These are phyloP conservation scores for Plantago major DNA, from an alignment of 257 asterid genomes.

Conservation along the genomic window DNA sequence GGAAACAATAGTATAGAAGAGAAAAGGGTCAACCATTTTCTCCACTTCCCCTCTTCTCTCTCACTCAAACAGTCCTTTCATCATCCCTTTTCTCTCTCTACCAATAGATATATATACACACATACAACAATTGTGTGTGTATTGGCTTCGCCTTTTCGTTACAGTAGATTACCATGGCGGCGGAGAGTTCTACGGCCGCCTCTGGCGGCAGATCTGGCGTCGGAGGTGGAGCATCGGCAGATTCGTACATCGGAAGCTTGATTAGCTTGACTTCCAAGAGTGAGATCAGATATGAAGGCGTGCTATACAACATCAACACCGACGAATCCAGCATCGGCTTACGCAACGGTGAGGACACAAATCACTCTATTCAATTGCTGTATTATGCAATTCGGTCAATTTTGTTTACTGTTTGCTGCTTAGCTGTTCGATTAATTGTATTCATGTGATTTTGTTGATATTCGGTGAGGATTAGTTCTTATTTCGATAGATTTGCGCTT, in stretches of 20 bases:
- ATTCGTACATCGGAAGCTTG: conserved; percentile 86
- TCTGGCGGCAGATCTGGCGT: conserved; percentile 53
- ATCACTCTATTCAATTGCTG: background rate
- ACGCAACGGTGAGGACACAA: conserved; percentile 57
- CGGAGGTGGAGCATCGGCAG: conserved; percentile 66
- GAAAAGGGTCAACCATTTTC: too few relatives aligned
- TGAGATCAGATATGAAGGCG: conserved; percentile 93
- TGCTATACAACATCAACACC: conserved; percentile 80
- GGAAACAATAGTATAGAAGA: too few relatives aligned
- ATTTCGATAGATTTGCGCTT: background rate
- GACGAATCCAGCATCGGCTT: conserved; percentile 96
- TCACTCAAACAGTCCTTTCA: too few relatives aligned
- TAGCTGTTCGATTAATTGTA: background rate
- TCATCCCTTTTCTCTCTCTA: too few relatives aligned
- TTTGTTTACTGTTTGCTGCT: background rate
- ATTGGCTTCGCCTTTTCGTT: background rate
- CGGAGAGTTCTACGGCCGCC: conserved; percentile 60
- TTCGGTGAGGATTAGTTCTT: background rate
- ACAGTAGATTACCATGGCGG: conserved; percentile 42
- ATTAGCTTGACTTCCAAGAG: conserved; percentile 95
- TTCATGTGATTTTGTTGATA: background rate
- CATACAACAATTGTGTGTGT: too few relatives aligned
- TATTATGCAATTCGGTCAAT: background rate
- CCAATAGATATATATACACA: too few relatives aligned
- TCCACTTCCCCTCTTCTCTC: too few relatives aligned